These are phyloP conservation scores for Cyclaneusma minus DNA, from an alignment of 2,329 filamentous ascomycete genomes.

Conservation along the genomic window DNA sequence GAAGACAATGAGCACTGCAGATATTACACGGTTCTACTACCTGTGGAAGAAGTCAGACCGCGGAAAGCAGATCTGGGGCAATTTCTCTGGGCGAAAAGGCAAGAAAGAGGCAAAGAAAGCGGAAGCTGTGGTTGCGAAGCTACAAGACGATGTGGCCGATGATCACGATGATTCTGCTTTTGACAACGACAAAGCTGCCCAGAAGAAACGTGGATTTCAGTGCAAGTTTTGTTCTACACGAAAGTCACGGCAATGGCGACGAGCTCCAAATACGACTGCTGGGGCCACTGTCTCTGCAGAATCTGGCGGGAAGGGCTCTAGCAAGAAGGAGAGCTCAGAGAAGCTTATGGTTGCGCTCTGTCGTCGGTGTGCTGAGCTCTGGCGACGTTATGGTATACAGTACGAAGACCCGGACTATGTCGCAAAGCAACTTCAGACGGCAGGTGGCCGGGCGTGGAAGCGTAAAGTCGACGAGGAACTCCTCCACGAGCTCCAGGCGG, in stretches of 20 bases:
- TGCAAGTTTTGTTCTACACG: slow-evolving; percentile 87
- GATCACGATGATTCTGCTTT: slow-evolving; percentile 92
- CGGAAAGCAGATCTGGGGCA: slow-evolving; percentile 80
- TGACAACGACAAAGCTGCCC: slow-evolving; percentile 63
- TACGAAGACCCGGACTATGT: slow-evolving; percentile 92
- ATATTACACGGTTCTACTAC: slow-evolving; percentile 88
- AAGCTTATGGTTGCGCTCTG: slow-evolving; percentile 73
- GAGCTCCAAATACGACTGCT: slow-evolving; percentile 64
- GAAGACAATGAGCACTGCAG: slow-evolving; percentile 62
- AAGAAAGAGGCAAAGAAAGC: slow-evolving; percentile 72
- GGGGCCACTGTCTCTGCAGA: slow-evolving; percentile 56
- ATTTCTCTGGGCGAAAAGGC: slow-evolving; percentile 72
- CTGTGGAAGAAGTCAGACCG: slow-evolving; percentile 91
- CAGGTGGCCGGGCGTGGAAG: slow-evolving; percentile 72
- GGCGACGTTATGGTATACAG: slow-evolving; percentile 90
- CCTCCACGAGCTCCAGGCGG: slow-evolving; percentile 52
- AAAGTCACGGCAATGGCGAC: slow-evolving; percentile 75
- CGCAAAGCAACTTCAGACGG: slow-evolving; percentile 68
- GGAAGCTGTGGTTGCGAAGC: slow-evolving; percentile 55
- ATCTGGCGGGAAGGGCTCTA: slow-evolving; percentile 38
- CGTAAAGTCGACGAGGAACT: slow-evolving; percentile 85
- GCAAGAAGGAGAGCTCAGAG: slow-evolving; percentile 56
- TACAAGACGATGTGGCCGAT: slow-evolving; percentile 86
- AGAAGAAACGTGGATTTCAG: slow-evolving; percentile 69
- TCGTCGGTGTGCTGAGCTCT: slow-evolving; percentile 77